phyloP scores from a whole-genome alignment of 2,329 filamentous ascomycete genomes.

The Fusarium ambrosium region DNA sequence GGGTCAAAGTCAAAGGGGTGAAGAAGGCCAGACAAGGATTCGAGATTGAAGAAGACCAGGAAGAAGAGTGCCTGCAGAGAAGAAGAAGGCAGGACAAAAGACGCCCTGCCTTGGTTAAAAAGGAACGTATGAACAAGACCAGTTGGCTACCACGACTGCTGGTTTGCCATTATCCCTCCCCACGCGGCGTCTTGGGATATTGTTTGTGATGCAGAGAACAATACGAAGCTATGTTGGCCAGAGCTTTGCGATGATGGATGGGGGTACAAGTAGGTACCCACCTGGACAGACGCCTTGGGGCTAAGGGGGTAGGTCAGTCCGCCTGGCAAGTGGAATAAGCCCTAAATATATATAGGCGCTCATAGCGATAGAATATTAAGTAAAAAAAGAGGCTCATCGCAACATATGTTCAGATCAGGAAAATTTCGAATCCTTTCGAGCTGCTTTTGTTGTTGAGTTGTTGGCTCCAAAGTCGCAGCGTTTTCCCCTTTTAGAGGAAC shows the following conservation, averaged over 20 bases:
- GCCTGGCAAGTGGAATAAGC: not conserved
- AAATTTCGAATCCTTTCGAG: not conserved
- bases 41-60: not conserved
- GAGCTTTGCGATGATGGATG: constrained; percentile 25
- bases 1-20: not conserved
- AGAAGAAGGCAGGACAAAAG: not conserved
- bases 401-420: not conserved
- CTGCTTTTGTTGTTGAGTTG: not conserved
- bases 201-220: constrained; percentile 48
- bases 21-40: not conserved
- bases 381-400: not conserved
- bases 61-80: not conserved
- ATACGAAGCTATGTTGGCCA: constrained; percentile 43
- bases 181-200: constrained; percentile 36
- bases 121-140: constrained; percentile 1
- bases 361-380: not conserved
- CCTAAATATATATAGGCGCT: not conserved
- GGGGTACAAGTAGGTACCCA: constrained; percentile 21
- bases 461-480: not conserved
- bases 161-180: constrained; percentile 39
- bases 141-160: constrained; percentile 9
- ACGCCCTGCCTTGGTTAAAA: not conserved
- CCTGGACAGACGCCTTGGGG: constrained; percentile 13
- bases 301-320: not conserved
- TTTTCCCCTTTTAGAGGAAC: not conserved